A percentile compares a stretch with the other conserved stretches of the same genome.
These are phyloP conservation scores for Cyclostephanos invisitatus DNA, from an alignment of 108 stramenopile genomes.

Conservation along the genomic window DNA sequence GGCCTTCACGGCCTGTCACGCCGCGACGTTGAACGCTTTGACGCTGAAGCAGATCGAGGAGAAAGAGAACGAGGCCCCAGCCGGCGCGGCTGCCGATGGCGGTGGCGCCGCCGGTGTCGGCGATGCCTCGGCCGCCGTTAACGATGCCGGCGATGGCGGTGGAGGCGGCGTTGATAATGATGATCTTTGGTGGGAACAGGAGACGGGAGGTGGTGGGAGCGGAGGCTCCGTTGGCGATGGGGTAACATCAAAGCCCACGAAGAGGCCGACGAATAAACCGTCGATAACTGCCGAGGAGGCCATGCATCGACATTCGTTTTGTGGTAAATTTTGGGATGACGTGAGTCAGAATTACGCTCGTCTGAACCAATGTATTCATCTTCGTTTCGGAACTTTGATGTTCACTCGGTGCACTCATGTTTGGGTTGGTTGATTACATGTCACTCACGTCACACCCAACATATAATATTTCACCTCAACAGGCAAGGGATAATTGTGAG, in stretches of 20 bases:
- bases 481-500: conserved; percentile 47
- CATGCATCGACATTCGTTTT: conserved; percentile 48
- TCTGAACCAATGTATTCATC: not conserved
- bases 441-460: not conserved
- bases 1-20: conserved; percentile 46
- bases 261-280: conserved; percentile 36
- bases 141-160: not conserved
- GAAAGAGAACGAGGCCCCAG: not conserved
- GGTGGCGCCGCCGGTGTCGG: not conserved
- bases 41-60: conserved; percentile 36
- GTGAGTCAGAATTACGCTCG: conserved; percentile 7
- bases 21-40: conserved; percentile 38
- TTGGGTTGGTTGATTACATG: not conserved
- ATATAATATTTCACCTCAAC: not conserved
- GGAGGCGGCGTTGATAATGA: not conserved
- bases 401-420: not conserved
- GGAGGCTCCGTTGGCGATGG: not conserved
- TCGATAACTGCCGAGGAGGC: conserved; percentile 37
- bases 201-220: too few relatives aligned
- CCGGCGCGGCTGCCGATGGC: not conserved
- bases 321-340: conserved; percentile 34
- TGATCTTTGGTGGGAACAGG: not conserved
- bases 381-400: not conserved
- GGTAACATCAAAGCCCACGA: conserved; percentile 8
- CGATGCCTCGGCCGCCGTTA: not conserved